A percentile compares a stretch with the other conserved stretches of the same genome.
Conservation (phyloP, 2,329 filamentous ascomycete genomes). For the Cercospora sp. region DNA sequence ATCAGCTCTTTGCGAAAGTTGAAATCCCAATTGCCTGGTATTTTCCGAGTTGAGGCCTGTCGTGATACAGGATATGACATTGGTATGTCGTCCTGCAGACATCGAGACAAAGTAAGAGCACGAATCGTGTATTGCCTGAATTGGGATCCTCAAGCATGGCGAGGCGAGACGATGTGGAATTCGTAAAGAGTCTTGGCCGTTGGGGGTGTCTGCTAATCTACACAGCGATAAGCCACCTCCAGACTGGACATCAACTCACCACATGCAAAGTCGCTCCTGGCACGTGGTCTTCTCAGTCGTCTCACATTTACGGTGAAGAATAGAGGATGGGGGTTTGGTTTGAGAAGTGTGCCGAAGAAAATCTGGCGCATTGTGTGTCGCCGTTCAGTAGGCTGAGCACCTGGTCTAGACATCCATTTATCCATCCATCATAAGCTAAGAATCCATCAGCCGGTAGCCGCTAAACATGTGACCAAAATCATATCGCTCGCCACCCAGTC, state of each 20-base stretch:
- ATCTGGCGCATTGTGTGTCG: neutral
- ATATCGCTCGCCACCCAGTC: conserved; percentile 20
- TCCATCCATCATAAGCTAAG: neutral
- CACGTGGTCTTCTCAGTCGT: neutral
- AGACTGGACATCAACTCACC: neutral
- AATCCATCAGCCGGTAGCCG: neutral
- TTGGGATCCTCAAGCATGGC: conserved; percentile 8
- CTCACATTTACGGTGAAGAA: neutral
- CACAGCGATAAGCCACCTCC: neutral
- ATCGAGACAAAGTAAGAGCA: conserved; percentile 2
- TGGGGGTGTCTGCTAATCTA: neutral
- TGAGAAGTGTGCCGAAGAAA: neutral
- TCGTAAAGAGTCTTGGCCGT: neutral
- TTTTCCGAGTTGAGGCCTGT: neutral
- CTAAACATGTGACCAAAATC: neutral
- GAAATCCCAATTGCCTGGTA: neutral
- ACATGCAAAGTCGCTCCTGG: neutral
- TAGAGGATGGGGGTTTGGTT: neutral
- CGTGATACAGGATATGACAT: neutral
- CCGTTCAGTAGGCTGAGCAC: neutral
- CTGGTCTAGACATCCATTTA: neutral
- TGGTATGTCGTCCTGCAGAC: conserved; percentile 12
- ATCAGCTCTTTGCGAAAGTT: neutral
- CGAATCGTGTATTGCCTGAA: conserved; percentile 11
- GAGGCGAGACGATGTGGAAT: neutral